phyloP scores from a whole-genome alignment of 208 protist species.

The Trypanosoma avium region DNA sequence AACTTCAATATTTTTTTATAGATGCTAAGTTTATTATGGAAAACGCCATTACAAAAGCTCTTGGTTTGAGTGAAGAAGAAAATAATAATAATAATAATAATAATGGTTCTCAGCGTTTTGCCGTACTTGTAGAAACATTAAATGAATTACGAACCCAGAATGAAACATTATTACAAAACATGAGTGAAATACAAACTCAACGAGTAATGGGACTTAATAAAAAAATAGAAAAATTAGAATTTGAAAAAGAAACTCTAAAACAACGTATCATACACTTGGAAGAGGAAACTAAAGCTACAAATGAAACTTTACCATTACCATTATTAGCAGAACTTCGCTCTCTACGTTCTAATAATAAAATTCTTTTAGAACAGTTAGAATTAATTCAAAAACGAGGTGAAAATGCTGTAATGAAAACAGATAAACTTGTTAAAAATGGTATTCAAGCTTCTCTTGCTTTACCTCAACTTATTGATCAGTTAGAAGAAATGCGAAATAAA shows the following conservation, averaged over 20 bases:
- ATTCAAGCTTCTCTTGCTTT: slow-evolving; percentile 12
- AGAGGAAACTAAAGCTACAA: slow-evolving; percentile 4
- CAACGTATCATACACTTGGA: slow-evolving; percentile 26
- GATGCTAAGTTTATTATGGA: slow-evolving; percentile 29
- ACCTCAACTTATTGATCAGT: slow-evolving; percentile 22
- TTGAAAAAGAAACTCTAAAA: slow-evolving; percentile 41
- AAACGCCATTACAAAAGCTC: slow-evolving; percentile 7
- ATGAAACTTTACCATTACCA: slow-evolving; percentile 19
- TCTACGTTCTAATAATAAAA: slow-evolving; percentile 49
- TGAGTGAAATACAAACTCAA: slow-evolving; percentile 34
- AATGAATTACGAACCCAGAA: slow-evolving; percentile 40
- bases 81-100: neutral
- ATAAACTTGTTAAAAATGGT: slow-evolving; percentile 21
- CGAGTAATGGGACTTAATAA: slow-evolving; percentile 42
- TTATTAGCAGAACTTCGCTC: slow-evolving; percentile 59
- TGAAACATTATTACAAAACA: slow-evolving; percentile 30
- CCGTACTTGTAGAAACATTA: slow-evolving; percentile 34
- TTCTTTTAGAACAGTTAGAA: slow-evolving; percentile 50
- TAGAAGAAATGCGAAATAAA: slow-evolving; percentile 20
- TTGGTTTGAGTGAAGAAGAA: slow-evolving; percentile 7
- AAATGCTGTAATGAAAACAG: slow-evolving; percentile 15
- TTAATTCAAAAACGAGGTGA: slow-evolving; percentile 21
- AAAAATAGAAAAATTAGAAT: slow-evolving; percentile 46
- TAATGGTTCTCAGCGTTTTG: slow-evolving; percentile 1
- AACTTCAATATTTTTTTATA: slow-evolving; percentile 57